Percentiles rank a stretch among this genome's conserved stretches.
phyloP scores from a whole-genome alignment of 345 rosid genomes.

The Hypericum perforatum region DNA sequence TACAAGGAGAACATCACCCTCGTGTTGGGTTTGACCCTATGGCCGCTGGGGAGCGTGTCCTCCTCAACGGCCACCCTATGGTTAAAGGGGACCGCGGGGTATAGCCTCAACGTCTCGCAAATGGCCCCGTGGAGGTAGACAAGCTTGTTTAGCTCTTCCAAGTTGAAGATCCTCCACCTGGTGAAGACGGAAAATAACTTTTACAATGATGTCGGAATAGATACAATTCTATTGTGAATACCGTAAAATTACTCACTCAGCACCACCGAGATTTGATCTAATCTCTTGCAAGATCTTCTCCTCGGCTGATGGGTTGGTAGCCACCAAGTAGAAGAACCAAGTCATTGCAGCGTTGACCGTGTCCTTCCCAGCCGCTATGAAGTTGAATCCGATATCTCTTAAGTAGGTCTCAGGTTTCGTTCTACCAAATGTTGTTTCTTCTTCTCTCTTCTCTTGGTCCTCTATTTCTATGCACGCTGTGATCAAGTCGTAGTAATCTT shows the following conservation, averaged over 20 bases:
- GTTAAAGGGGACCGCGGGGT: slow-evolving; percentile 12
- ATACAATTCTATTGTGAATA: no score
- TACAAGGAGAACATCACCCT: slow-evolving; percentile 4
- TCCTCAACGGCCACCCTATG: background rate
- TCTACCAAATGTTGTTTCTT: no score
- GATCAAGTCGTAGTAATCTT: background rate
- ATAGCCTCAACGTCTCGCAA: slow-evolving; percentile 9
- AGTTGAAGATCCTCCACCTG: background rate
- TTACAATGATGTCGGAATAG: no score
- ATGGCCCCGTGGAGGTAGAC: slow-evolving; percentile 12
- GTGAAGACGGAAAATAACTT: no score
- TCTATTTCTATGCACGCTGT: background rate
- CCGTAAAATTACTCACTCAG: no score
- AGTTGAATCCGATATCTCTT: slow-evolving; percentile 4
- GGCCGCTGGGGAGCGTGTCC: slow-evolving; percentile 14
- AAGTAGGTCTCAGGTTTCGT: background rate
- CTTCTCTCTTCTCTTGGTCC: background rate
- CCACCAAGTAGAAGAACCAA: slow-evolving; percentile 11
- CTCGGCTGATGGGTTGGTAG: background rate
- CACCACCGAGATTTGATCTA: background rate
- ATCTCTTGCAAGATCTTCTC: slow-evolving; percentile 8
- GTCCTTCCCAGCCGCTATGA: slow-evolving; percentile 3
- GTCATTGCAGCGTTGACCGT: background rate
- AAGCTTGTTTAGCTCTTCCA: slow-evolving; percentile 5
- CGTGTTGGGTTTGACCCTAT: background rate